Conservation (phyloP, 148 eudicot genomes). For the Fallopia convolvulus region DNA sequence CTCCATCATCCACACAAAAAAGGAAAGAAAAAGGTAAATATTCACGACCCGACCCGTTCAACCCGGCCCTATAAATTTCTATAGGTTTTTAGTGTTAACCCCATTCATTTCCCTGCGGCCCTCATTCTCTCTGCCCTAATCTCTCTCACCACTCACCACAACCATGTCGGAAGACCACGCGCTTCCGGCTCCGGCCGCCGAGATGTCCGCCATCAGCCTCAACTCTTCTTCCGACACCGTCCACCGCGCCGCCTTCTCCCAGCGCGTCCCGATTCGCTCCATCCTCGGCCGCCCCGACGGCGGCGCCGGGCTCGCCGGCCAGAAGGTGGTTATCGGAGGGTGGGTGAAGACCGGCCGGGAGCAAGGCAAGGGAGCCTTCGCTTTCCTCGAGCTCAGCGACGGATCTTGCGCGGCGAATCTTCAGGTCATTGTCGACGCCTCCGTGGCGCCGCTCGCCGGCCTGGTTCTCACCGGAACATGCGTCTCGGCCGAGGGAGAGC, state of each 20-base stretch:
- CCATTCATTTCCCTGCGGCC: background rate
- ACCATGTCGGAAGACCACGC: conserved; percentile 17
- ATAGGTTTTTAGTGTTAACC: background rate
- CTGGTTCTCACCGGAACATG: conserved; percentile 56
- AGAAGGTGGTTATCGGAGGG: conserved; percentile 50
- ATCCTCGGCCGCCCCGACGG: conserved; percentile 58
- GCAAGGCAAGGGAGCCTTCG: conserved; percentile 66
- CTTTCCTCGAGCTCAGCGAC: conserved; percentile 75
- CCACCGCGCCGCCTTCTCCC: conserved; percentile 46
- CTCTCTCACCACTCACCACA: background rate
- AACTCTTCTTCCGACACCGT: conserved; percentile 14
- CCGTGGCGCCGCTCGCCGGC: conserved; percentile 28
- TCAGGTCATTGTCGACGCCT: conserved; percentile 54
- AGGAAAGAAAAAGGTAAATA: background rate
- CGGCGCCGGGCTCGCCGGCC: conserved; percentile 67
- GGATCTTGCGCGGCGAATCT: conserved; percentile 72
- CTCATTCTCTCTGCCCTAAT: background rate
- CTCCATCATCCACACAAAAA: background rate
- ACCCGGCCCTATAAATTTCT: background rate
- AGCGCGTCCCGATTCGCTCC: conserved; percentile 47
- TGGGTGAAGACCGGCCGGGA: conserved; percentile 93
- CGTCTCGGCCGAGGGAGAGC: conserved; percentile 47
- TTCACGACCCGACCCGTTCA: conserved; percentile 4
- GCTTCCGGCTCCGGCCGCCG: conserved; percentile 19
- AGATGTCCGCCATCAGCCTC: conserved; percentile 18